phyloP scores from a whole-genome alignment of 2,329 filamentous ascomycete genomes.

The Zopfia rhizophila region DNA sequence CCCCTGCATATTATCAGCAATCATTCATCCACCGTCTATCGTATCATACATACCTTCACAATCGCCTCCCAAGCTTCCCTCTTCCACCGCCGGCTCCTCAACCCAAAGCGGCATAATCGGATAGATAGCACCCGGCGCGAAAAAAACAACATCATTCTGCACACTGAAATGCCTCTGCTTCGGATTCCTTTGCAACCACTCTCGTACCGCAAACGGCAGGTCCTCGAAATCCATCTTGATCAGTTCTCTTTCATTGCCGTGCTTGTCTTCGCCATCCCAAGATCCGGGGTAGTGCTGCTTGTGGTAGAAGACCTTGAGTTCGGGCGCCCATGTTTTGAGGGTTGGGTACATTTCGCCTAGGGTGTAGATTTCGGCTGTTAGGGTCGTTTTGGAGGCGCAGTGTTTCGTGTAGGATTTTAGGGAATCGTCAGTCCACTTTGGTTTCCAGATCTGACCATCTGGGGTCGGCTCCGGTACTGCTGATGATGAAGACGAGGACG shows the following conservation, averaged over 20 bases:
- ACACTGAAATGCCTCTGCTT: constrained; percentile 53
- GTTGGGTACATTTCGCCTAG: constrained; percentile 45
- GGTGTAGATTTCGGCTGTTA: constrained; percentile 42
- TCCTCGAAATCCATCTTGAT: constrained; percentile 60
- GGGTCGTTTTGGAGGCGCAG: constrained; percentile 29
- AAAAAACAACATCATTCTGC: constrained; percentile 59
- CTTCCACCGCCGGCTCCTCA: constrained; percentile 44
- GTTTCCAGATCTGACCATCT: constrained; percentile 42
- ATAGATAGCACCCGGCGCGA: constrained; percentile 65
- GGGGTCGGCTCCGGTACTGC: constrained; percentile 32
- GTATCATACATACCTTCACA: constrained; percentile 52
- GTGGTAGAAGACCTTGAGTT: constrained; percentile 51
- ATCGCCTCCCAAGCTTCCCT: constrained; percentile 38
- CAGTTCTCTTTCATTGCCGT: constrained; percentile 61
- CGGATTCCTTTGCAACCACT: constrained; percentile 62
- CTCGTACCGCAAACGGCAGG: constrained; percentile 56
- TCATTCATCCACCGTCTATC: constrained; percentile 12
- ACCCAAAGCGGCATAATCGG: constrained; percentile 63
- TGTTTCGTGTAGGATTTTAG: constrained; percentile 36
- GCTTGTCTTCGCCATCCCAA: constrained; percentile 65
- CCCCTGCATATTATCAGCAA: constrained; percentile 29
- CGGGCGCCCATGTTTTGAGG: constrained; percentile 41
- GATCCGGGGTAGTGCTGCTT: constrained; percentile 59
- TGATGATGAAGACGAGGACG: constrained; percentile 19
- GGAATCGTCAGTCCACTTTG: constrained; percentile 35